Percentiles rank a stretch among this genome's conserved stretches.
Conservation (phyloP, 1,284 basidiomycete genomes). For the Trichosporon faecale region DNA sequence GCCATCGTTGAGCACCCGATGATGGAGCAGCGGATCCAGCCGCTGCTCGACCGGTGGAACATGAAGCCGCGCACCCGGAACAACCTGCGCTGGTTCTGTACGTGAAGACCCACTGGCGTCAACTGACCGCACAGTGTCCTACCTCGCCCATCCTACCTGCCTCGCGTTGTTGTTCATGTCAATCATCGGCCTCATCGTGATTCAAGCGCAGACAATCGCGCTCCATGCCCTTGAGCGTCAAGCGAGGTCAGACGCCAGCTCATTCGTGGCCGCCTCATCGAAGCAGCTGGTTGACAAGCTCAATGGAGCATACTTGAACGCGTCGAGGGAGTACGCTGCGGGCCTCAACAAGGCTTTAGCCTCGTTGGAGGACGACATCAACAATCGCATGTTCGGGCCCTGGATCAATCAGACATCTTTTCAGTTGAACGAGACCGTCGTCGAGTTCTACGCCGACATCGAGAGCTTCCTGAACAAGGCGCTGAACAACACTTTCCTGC, state of each 20-base stretch:
- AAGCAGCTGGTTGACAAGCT: constrained; percentile 69
- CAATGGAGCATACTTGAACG: constrained; percentile 74
- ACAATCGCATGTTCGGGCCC: constrained; percentile 74
- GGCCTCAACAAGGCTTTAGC: constrained; percentile 70
- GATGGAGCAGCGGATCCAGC: constrained; percentile 39
- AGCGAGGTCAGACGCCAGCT: constrained; percentile 61
- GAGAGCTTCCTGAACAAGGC: constrained; percentile 60
- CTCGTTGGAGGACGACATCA: constrained; percentile 68
- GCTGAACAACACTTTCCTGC: constrained; percentile 78
- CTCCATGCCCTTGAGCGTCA: constrained; percentile 66
- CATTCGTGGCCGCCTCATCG: constrained; percentile 65
- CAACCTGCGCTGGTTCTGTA: constrained; percentile 51
- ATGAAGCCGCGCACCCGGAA: constrained; percentile 29
- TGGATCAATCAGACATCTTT: constrained; percentile 92
- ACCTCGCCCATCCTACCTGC: constrained; percentile 84
- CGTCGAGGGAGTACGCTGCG: constrained; percentile 71
- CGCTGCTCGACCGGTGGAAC: constrained; percentile 29
- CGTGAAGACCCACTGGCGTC: constrained; percentile 22
- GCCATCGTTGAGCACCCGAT: constrained; percentile 50
- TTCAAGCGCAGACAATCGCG: constrained; percentile 77
- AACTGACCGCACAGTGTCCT: constrained; percentile 57
- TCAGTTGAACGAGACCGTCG: constrained; percentile 66
- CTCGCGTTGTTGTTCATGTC: constrained; percentile 86
- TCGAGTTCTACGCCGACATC: constrained; percentile 55
- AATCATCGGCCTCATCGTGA: constrained; percentile 80